Conservation (phyloP, 768 basidiomycete species). For the Panaeolus cyanescens region DNA sequence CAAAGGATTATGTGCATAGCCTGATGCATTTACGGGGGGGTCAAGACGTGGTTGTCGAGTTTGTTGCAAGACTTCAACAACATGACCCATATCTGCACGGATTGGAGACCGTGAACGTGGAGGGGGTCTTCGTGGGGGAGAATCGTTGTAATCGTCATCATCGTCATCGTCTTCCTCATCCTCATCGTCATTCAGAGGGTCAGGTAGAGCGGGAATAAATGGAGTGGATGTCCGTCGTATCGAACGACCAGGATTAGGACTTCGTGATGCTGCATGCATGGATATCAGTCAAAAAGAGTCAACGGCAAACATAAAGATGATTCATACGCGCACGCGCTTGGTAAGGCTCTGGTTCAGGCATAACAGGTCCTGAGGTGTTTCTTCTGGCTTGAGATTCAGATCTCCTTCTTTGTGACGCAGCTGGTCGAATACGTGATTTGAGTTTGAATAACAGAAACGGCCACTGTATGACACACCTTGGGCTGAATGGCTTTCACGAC, state of each 20-base stretch:
- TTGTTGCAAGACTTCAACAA: conserved; percentile 33
- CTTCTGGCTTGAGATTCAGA: conserved; percentile 14
- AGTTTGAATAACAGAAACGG: conserved; percentile 3
- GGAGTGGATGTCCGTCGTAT: conserved; percentile 28
- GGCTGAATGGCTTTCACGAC: conserved; percentile 11
- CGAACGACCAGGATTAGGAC: background rate
- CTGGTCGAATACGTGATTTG: conserved; percentile 2
- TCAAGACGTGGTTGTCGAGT: conserved; percentile 28
- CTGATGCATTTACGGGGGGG: conserved; percentile 25
- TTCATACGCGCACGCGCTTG: conserved; percentile 4
- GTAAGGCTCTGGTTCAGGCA: conserved; percentile 6
- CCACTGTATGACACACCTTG: conserved; percentile 12
- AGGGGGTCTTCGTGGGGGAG: conserved; percentile 13
- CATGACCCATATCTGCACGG: conserved; percentile 24
- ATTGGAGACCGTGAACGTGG: conserved; percentile 16
- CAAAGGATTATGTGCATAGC: conserved; percentile 52
- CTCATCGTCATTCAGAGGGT: conserved; percentile 20
- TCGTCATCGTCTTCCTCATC: conserved; percentile 14
- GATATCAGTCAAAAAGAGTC: background rate
- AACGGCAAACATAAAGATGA: background rate
- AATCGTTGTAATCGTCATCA: conserved; percentile 8
- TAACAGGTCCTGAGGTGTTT: conserved; percentile 4
- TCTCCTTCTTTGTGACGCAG: conserved; percentile 12
- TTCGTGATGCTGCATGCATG: background rate
- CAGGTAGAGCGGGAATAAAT: conserved; percentile 21